Conservation (phyloP, 306 rosid species). For the Malus orientalis region DNA sequence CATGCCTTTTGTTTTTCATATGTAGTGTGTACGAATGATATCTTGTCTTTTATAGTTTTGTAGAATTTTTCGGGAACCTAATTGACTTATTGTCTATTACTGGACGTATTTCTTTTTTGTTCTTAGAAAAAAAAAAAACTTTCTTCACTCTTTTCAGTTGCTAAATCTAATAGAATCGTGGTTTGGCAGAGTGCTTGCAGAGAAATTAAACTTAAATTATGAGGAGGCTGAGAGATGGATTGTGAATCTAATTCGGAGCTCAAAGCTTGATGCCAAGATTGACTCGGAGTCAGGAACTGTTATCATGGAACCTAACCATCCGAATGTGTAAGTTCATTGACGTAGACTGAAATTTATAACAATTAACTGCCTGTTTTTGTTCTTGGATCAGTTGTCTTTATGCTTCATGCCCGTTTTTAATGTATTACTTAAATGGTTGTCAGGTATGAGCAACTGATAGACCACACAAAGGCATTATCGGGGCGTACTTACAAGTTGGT, state of each 20-base stretch:
- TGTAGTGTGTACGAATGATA: background rate
- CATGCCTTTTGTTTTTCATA: background rate
- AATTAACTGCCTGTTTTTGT: background rate
- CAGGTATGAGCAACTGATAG: slow-evolving; percentile 92
- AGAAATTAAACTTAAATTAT: slow-evolving; percentile 75
- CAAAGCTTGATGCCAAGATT: slow-evolving; percentile 87
- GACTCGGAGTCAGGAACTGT: slow-evolving; percentile 68
- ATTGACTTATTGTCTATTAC: background rate
- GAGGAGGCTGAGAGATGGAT: slow-evolving; percentile 98
- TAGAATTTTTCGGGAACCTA: background rate
- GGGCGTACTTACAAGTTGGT: slow-evolving; percentile 79
- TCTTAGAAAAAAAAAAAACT: background rate
- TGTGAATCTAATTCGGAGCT: slow-evolving; percentile 65
- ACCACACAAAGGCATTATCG: slow-evolving; percentile 68
- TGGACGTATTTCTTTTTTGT: background rate
- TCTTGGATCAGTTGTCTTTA: background rate
- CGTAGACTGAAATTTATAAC: background rate
- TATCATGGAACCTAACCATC: slow-evolving; percentile 75
- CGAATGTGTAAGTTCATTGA: slow-evolving; percentile 66
- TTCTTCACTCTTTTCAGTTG: background rate
- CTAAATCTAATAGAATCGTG: background rate
- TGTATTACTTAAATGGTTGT: background rate
- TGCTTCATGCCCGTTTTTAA: background rate
- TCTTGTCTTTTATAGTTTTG: background rate
- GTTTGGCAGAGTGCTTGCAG: slow-evolving; percentile 74